These are phyloP conservation scores for Teunomyces aglyptinius DNA, from an alignment of 805 yeast genomes.

Conservation along the genomic window DNA sequence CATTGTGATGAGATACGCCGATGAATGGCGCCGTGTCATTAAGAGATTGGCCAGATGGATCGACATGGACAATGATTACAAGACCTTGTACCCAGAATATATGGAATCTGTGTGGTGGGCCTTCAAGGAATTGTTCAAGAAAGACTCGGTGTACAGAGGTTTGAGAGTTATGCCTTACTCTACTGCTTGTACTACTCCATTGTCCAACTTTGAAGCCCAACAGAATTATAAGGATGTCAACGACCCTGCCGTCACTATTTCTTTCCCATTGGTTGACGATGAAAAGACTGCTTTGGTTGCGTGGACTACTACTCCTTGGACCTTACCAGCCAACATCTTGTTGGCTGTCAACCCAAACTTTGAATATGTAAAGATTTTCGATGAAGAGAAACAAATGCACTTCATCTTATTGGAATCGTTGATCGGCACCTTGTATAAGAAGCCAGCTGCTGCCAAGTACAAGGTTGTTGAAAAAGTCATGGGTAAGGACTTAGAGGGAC, in stretches of 20 bases:
- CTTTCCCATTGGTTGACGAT: constrained; percentile 77
- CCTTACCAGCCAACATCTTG: constrained; percentile 90
- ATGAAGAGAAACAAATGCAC: constrained; percentile 78
- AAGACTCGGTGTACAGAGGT: constrained; percentile 90
- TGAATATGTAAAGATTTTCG: constrained; percentile 89
- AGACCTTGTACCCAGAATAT: constrained; percentile 90
- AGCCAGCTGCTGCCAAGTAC: constrained; percentile 87
- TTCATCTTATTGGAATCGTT: constrained; percentile 84
- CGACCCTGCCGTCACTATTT: constrained; percentile 95
- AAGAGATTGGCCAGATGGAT: constrained; percentile 98
- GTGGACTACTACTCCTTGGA: constrained; percentile 99
- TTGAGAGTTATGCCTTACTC: constrained; percentile 98
- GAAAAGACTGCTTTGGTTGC: constrained; percentile 85
- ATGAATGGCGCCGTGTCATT: constrained; percentile 90
- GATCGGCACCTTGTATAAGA: constrained; percentile 83
- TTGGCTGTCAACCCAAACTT: constrained; percentile 88
- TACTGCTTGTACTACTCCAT: constrained; percentile 93
- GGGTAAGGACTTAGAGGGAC: constrained; percentile 80
- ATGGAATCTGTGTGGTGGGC: constrained; percentile 99
- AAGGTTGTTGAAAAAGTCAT: constrained; percentile 74
- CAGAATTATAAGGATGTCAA: constrained; percentile 95
- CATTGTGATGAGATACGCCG: constrained; percentile 96
- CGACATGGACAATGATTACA: constrained; percentile 97
- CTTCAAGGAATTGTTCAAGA: constrained; percentile 81
- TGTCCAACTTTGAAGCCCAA: constrained; percentile 97